These are phyloP conservation scores for Podila verticillata DNA, from an alignment of 192 early-diverging fungal genomes.

Conservation along the genomic window DNA sequence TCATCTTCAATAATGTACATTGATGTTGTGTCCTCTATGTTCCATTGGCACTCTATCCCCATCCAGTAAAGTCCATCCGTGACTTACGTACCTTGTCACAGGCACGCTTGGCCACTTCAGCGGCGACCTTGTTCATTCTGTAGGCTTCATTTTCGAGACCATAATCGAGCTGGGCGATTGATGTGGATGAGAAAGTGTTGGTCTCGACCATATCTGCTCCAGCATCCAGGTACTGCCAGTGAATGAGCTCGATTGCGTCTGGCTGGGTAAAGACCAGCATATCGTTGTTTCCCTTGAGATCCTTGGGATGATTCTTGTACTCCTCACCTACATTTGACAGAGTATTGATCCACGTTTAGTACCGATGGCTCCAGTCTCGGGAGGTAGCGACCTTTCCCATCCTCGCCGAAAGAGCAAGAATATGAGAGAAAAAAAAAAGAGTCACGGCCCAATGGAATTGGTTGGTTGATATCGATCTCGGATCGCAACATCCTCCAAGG, in stretches of 20 bases:
- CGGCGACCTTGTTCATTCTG: conserved; percentile 91
- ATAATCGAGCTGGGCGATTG: conserved; percentile 95
- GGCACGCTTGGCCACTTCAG: conserved; percentile 85
- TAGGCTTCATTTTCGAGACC: conserved; percentile 86
- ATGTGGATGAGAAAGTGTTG: conserved; percentile 95
- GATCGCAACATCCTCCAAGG: background rate
- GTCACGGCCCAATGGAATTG: no score
- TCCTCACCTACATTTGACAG: conserved; percentile 61
- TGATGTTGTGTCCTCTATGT: background rate
- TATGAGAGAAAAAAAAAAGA: no score
- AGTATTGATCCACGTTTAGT: conserved; percentile 2
- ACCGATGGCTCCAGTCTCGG: background rate
- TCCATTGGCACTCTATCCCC: background rate
- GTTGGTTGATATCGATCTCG: background rate
- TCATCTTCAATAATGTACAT: background rate
- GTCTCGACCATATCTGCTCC: conserved; percentile 96
- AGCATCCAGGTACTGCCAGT: conserved; percentile 89
- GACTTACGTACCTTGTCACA: conserved; percentile 77
- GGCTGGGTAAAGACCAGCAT: conserved; percentile 92
- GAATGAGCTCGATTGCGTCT: conserved; percentile 89
- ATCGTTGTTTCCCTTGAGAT: conserved; percentile 97
- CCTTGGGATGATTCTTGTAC: conserved; percentile 85
- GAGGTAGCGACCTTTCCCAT: no score
- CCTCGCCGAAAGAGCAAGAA: no score
- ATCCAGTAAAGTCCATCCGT: background rate